Evolutionary conservation across 2,329 filamentous ascomycete species (phyloP), one percentile per base, ranked within the genome.

Genomic region (Cordyceps javanica): DNA sequence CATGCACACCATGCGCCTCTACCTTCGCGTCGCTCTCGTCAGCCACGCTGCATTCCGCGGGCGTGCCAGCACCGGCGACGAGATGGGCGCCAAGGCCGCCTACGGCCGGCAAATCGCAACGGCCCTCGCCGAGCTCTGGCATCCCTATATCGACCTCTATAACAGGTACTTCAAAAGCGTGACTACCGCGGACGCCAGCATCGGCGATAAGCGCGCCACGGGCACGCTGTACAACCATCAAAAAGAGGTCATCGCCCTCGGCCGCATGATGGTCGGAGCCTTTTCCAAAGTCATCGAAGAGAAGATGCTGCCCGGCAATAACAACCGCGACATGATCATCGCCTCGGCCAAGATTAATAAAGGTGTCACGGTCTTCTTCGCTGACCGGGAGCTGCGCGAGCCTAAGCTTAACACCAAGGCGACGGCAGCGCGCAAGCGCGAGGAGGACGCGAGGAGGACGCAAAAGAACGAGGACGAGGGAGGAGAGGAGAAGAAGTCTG

Each of bases 21-120:
- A 86, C 68, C 74, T 89, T 28, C 75, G 79, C 36, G 70, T 82
- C 14, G 79, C 83, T 5, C 71, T 84, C 45, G 73, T 73, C 49
- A 78, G 69, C 65, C 74, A 76, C 67, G 72, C 69, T 23, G 67
- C 72, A 32, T 70, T 78, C 60, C 70, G 71, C 25, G 49, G 61
- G 16, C 63, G 65, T 52, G 67, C 69, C 13, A 62, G 66, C n/a
- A 58, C 62, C 2, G 70, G 72, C 34, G 60, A 70, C n/a, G 55
- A 63, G n/a, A 61, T 62, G 21, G 67, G 59, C 8, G 74, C 74
- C 42, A 75, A 75, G 64, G 66, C 65, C 7, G 73, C 70, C 0
- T 80, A 79, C 63, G 82, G 78, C 58, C 64, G 69, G 26, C 82
- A 83, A 63, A 74, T 86, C 42, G 65, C 72, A 28, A 64, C 67